These are phyloP conservation scores for Talaromyces sp. DNA, from an alignment of 2,329 filamentous ascomycete genomes.

Conservation along the genomic window DNA sequence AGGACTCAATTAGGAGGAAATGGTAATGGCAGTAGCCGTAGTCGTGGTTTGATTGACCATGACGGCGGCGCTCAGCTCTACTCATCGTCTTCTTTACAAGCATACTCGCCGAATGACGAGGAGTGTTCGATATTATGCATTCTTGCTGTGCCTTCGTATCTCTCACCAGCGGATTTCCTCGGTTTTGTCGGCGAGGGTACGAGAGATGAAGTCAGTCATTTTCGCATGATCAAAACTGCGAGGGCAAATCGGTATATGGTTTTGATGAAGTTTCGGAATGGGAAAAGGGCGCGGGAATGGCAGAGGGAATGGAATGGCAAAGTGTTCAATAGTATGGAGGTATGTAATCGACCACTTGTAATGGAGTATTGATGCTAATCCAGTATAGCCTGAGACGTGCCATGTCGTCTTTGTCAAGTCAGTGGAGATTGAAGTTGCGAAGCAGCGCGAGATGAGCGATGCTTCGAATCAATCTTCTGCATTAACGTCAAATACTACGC, in stretches of 20 bases:
- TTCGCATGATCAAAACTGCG: constrained; percentile 87
- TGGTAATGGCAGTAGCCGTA: neutral
- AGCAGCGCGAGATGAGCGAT: constrained; percentile 7
- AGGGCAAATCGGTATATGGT: constrained; percentile 90
- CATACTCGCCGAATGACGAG: constrained; percentile 35
- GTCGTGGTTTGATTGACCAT: constrained; percentile 14
- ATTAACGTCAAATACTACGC: constrained; percentile 16
- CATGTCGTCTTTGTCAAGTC: constrained; percentile 93
- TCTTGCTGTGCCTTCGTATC: constrained; percentile 88
- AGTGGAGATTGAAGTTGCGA: constrained; percentile 73
- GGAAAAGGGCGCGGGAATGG: constrained; percentile 71
- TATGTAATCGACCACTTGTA: constrained; percentile 39
- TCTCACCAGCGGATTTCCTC: constrained; percentile 84
- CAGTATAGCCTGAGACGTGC: constrained; percentile 74
- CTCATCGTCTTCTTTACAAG: constrained; percentile 8
- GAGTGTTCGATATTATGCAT: constrained; percentile 88
- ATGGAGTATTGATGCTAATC: neutral
- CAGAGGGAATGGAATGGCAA: constrained; percentile 86
- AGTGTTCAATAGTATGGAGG: constrained; percentile 87
- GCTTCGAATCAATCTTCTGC: constrained; percentile 20
- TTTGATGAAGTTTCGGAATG: constrained; percentile 84
- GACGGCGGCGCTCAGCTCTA: constrained; percentile 16
- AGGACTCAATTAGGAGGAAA: constrained; percentile 10
- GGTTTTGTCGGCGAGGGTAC: constrained; percentile 89
- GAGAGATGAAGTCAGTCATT: constrained; percentile 82